Evolutionary conservation across 345 rosid genomes (phyloP).

Genomic region (Litchi chinensis): DNA sequence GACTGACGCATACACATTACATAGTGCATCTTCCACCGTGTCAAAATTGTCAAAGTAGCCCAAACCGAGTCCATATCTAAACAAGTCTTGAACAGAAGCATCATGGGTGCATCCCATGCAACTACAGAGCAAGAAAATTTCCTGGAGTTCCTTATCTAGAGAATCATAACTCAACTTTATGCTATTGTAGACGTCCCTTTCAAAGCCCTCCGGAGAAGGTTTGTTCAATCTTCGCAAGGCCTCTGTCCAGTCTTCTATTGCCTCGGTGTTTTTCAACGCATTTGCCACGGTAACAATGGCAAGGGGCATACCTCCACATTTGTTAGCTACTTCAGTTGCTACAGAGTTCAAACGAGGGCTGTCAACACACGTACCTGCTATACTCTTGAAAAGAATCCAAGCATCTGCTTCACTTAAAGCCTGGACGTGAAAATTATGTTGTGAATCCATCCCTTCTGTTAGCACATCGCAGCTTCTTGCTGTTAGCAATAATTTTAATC

Average conservation of each 20-base stretch:
- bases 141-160: not conserved
- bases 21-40: conserved; percentile 18
- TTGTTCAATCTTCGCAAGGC: not conserved
- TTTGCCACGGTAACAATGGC: conserved; percentile 9
- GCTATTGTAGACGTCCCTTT: not conserved
- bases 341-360: not conserved
- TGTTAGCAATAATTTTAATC: conserved; percentile 7
- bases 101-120: not conserved
- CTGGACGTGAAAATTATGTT: not conserved
- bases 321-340: not conserved
- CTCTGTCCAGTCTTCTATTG: not conserved
- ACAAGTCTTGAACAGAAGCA: not conserved
- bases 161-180: conserved; percentile 1
- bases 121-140: conserved; percentile 20
- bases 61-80: conserved; percentile 24
- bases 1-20: not conserved
- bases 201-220: not conserved
- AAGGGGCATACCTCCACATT: conserved; percentile 15
- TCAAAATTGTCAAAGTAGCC: not conserved
- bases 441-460: not conserved
- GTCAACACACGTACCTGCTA: not conserved
- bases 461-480: conserved; percentile 4
- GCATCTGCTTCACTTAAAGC: conserved; percentile 3
- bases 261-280: not conserved
- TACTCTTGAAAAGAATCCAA: not conserved